These are phyloP conservation scores for Pontederia crassipes DNA, from an alignment of 176 grass and related monocot genomes.

Conservation along the genomic window DNA sequence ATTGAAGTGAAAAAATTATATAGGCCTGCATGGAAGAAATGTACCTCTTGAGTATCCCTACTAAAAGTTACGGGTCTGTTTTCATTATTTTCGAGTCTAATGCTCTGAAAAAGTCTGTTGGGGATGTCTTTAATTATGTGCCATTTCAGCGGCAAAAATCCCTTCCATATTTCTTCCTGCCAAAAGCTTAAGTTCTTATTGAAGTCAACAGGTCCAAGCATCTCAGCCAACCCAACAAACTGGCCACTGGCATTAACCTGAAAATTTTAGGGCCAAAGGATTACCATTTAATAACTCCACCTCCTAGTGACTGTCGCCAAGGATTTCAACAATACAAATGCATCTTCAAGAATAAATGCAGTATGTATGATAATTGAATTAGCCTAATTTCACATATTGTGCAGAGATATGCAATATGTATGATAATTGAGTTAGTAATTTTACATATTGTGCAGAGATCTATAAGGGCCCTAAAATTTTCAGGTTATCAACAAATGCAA, in stretches of 20 bases:
- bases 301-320: neutral
- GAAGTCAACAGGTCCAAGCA: slow-evolving; percentile 84
- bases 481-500: too few relatives aligned
- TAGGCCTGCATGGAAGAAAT: too few relatives aligned
- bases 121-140: slow-evolving; percentile 81
- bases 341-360: neutral
- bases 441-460: neutral
- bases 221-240: slow-evolving; percentile 93
- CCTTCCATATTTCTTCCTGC: slow-evolving; percentile 60
- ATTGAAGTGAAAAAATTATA: too few relatives aligned
- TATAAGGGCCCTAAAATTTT: too few relatives aligned
- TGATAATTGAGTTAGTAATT: neutral
- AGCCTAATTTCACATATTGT: neutral
- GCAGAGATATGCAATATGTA: neutral
- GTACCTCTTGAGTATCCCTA: slow-evolving; percentile 84
- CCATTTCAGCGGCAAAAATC: slow-evolving; percentile 77
- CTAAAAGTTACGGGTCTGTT: slow-evolving; percentile 69
- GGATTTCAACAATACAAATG: neutral
- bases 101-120: slow-evolving; percentile 52
- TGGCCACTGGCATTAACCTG: slow-evolving; percentile 86
- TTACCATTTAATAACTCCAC: neutral
- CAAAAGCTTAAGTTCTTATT: slow-evolving; percentile 77
- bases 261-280: slow-evolving; percentile 10
- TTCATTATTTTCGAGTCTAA: slow-evolving; percentile 79
- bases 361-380: neutral